Evolutionary conservation across 2,329 filamentous ascomycete genomes (phyloP).

Genomic region (Oidium heveae): DNA sequence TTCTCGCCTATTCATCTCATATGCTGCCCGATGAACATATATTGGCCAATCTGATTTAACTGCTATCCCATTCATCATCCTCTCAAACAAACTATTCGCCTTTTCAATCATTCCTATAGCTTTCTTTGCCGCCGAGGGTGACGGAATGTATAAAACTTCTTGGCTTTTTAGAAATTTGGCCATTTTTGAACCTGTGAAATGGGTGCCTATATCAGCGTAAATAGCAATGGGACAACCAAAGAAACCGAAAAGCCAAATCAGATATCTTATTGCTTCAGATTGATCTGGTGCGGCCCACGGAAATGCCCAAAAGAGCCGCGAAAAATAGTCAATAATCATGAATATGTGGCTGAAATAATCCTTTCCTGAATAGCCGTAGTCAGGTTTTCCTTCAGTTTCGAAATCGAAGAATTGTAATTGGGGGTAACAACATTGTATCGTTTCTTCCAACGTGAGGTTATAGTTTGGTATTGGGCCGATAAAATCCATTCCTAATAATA

Average conservation of each 20-base stretch:
- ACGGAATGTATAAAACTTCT: background rate
- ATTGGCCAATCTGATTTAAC: background rate
- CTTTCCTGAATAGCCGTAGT: too few relatives aligned
- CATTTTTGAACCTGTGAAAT: background rate
- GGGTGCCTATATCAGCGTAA: background rate
- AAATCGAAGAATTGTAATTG: too few relatives aligned
- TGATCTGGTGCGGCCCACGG: background rate
- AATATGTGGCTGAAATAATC: background rate
- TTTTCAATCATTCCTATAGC: background rate
- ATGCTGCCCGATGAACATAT: background rate
- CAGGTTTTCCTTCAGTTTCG: too few relatives aligned
- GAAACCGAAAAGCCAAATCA: background rate
- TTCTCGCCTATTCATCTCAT: background rate
- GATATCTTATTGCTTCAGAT: background rate
- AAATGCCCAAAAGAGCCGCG: constrained; percentile 1
- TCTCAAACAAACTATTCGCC: background rate
- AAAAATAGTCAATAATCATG: background rate
- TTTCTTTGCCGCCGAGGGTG: background rate
- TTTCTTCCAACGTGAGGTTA: background rate
- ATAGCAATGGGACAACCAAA: background rate
- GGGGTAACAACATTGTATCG: too few relatives aligned
- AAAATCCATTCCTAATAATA: background rate
- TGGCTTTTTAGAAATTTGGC: background rate
- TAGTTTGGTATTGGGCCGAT: background rate
- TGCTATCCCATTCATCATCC: background rate